Evolutionary conservation across 2,329 filamentous ascomycete species (phyloP), one percentile per base, ranked within the genome.

Genomic region (Colletotrichum destructivum): DNA sequence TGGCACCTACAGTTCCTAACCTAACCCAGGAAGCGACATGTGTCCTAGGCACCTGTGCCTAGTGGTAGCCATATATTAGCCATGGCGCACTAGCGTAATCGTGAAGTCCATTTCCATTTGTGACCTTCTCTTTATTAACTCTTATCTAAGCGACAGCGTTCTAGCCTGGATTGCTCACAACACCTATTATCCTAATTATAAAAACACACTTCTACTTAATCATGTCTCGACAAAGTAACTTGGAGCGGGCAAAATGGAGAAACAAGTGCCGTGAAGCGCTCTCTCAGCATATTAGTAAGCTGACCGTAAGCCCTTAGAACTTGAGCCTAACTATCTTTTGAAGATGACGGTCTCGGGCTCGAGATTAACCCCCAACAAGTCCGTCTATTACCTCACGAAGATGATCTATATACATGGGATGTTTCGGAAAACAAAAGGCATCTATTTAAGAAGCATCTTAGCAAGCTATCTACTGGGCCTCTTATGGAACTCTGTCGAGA

Each of bases 371-470:
- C 52, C 8, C 7, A 57, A n/a, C 16, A 57, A 57, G 54, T 57
- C 16, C 16, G 38, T 16, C 35, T 57, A 11, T 13, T n/a, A 9
- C 54, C 54, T 4, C n/a, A 12, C 8, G 15, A 57, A 12, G 35
- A 57, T 40, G 35, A 57, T 15, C 2, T 16, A 12, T 57, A 57
- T 57, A 40, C 38, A 16, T 57, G 16, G 54, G 54, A 57, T 18
- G 13, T 57, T 35, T 18, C 3, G 5, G 54, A 21, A 40, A 12
- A 57, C 35, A 57, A 42, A n/a, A 57, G 35, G 9, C 15, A 57
- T 16, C 23, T 57, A 12, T 57, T 57, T 21, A 21, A n/a, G 18
- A 57, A 57, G 18, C 54, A 57, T 40, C 35, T 57, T n/a, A 57
- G 54, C 12, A 57, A 57, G 13, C 54, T 42, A n/a, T 57, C 54